Evolutionary conservation across 148 eudicot genomes (phyloP), one percentile per base, ranked within the genome.

Genomic region (Tetragonia tetragonoides): DNA sequence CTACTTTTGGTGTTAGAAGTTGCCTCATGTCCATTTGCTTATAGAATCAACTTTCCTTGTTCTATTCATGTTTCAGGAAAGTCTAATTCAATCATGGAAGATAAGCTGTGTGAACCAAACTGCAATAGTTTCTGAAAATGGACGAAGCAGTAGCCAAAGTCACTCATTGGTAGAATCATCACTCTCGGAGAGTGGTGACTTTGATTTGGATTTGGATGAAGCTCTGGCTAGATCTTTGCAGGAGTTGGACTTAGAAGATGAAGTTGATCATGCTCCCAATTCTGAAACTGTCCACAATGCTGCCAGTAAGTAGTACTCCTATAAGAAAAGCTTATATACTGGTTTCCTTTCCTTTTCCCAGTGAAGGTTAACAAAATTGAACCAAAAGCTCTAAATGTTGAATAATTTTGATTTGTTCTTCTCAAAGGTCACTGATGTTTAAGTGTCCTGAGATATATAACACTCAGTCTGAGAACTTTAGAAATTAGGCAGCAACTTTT

Each of bases 141-240:
- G 84, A 74, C 86, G 77, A 73, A 80, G 78, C 78, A 88, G 77
- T 79, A 78, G 83, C 76, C 75, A 65, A 46, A 86, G 76, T 81
- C 89, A 62, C 34, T 82, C 86, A 54, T 82, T 80, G 81, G 88
- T 79, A 77, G 96, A 87, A 81, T 82, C 90, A 65, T 87, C 90
- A 6, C 80, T 21, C 68, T 75, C 80, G 51, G 84, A 74, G 73
- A 86, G 87, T 78, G 70, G 77, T 37, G 82, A 83, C 14, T 83
- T 79, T 40, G 86, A 88, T 80, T 68, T 88, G 80, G 98, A 85
- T 61, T 73, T 87, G 63, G 98, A 93, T 85, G 98, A 93, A 86
- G 96, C 90, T 75, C 46, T 90, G 79, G 96, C 98, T 76, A 85
- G 89, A 83, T 87, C 92, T 68, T 84, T 93, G 83, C 89, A 86